Conservation (phyloP, 2,329 filamentous ascomycete genomes). For the Plenodomus tracheiphilus region DNA sequence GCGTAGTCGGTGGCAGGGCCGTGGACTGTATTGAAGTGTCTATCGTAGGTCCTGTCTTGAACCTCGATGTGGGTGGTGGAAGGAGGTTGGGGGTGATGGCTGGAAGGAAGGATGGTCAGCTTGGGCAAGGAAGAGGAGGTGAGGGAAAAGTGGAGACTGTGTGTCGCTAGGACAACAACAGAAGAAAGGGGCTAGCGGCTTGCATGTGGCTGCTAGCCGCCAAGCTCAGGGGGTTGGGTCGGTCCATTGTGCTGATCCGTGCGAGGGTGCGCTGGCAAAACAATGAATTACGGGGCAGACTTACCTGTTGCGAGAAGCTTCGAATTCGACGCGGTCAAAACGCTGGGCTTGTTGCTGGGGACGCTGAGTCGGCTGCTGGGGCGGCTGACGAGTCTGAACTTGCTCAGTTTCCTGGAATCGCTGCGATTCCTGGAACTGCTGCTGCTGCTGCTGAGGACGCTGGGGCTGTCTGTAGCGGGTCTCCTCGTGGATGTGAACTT, state of each 20-base stretch:
- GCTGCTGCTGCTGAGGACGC: slow-evolving; percentile 2
- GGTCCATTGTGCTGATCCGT: slow-evolving; percentile 34
- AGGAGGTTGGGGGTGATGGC: slow-evolving; percentile 59
- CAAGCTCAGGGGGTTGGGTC: slow-evolving; percentile 39
- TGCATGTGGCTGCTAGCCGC: slow-evolving; percentile 35
- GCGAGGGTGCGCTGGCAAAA: slow-evolving; percentile 32
- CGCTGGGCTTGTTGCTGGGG: slow-evolving; percentile 14
- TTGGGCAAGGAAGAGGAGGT: slow-evolving; percentile 43
- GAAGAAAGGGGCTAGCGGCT: slow-evolving; percentile 39
- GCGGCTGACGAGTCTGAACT: slow-evolving; percentile 1
- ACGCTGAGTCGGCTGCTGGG: slow-evolving; percentile 3
- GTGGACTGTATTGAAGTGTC: slow-evolving; percentile 52
- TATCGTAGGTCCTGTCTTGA: slow-evolving; percentile 56
- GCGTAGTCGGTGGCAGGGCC: slow-evolving; percentile 57
- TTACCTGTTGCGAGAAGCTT: slow-evolving; percentile 35
- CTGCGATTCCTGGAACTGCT: slow-evolving; percentile 9
- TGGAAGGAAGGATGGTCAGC: slow-evolving; percentile 48
- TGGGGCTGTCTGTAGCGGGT: slow-evolving; percentile 32
- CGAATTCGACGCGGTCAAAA: slow-evolving; percentile 31
- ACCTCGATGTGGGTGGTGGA: slow-evolving; percentile 69
- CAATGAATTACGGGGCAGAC: slow-evolving; percentile 27
- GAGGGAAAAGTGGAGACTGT: slow-evolving; percentile 42
- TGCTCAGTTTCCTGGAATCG: slow-evolving; percentile 5
- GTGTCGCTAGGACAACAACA: slow-evolving; percentile 48
- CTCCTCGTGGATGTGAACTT: slow-evolving; percentile 41